Base-by-base conservation (phyloP, 306 rosid species). In the Casuarina glauca region DNA sequence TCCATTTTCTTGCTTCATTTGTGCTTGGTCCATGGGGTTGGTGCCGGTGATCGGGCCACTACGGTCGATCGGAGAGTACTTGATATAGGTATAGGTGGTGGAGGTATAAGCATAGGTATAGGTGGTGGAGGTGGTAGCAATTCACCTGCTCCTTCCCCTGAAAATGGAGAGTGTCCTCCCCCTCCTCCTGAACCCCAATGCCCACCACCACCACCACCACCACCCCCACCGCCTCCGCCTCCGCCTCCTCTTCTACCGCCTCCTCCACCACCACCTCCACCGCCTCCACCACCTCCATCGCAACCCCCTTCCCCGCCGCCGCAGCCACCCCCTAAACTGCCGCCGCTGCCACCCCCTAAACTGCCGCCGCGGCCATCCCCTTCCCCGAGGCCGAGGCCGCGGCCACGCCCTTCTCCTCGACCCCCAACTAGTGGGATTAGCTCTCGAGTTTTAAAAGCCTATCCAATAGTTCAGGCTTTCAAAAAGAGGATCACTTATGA, bases 31-130 rank as follows among this genome's bases (percentile, higher is more conserved):
- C n/a, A 53, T 9, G 53, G 3, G 7, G 20, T 52, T 2, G 69
- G 70, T 19, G 36, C 4, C 5, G 58, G 81, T 1, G 51, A 78
- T 70, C 69, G 72, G 9, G 15, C 76, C 6, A 72, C 80, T 52
- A 7, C 12, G 44, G 76, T 88, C 1, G 76, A 53, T 32, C 75
- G 90, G 9, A 88, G 84, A 50, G 38, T 85, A 13, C 72, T 84
- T 0, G 85, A 86, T 80, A 86, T 88, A 20, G 78, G 80, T 80
- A 79, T 82, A 0, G 89, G 88, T 2, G 87, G 78, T 0, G 90
- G 89, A 0, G 85, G 86, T 0, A 80, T 77, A 0, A 36, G 42
- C 55, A 39, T 88, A 20, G 78, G 80, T 80, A 79, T 82, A 0
- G 89, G 88, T 2, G 87, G 78, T 0, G 90, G 89, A 0, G 85